Percentiles rank a stretch among this genome's conserved stretches.
These are phyloP conservation scores for Copromyces sp. DNA, from an alignment of 495 filamentous ascomycete species.

Conservation along the genomic window DNA sequence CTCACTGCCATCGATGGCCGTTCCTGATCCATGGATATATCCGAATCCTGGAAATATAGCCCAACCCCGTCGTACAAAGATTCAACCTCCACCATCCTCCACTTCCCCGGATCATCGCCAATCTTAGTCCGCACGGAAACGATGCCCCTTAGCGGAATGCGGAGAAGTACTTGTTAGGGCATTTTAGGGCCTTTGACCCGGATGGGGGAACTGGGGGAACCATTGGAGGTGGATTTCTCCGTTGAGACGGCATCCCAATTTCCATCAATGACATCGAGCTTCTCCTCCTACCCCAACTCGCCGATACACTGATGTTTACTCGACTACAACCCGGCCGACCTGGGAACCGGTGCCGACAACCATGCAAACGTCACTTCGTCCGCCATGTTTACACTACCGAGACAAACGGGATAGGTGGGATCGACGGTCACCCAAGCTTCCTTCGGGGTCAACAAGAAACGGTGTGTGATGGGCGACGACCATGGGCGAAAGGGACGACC, in stretches of 20 bases:
- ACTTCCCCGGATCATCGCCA: not conserved
- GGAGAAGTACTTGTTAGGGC: not conserved
- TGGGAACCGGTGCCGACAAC: not conserved
- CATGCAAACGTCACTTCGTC: not conserved
- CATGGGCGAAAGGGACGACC: not conserved
- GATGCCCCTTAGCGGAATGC: not conserved
- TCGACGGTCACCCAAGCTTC: not conserved
- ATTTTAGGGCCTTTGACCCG: not conserved
- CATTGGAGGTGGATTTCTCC: constrained; percentile 4
- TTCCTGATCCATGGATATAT: not conserved
- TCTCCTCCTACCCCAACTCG: not conserved
- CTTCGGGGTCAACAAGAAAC: not conserved
- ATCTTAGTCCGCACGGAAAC: not conserved
- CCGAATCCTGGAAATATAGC: not conserved
- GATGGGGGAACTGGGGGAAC: not conserved
- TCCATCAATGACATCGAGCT: constrained; percentile 6
- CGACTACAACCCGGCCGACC: not conserved
- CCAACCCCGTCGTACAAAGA: not conserved
- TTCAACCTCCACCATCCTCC: not conserved
- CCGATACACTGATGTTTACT: not conserved
- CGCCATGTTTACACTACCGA: not conserved
- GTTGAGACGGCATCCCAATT: constrained; percentile 5
- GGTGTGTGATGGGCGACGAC: not conserved
- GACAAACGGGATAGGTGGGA: not conserved
- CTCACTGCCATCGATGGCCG: not conserved